Base-by-base conservation (phyloP, 1,139 yeast genomes). In the Taphrina deformans region DNA sequence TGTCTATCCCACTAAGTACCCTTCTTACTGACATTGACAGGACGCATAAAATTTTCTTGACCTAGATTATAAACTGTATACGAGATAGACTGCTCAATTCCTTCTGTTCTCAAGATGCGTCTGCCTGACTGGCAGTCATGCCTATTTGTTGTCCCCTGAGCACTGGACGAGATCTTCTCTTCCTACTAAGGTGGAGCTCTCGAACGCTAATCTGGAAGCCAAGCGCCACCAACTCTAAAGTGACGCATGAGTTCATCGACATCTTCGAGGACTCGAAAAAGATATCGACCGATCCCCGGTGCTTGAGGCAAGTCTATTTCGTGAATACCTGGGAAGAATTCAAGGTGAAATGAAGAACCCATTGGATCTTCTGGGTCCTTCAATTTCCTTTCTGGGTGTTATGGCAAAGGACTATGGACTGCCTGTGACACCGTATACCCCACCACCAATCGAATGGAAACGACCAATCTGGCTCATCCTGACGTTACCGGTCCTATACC, bases 391-490 rank as follows among this genome's bases (percentile, higher is more conserved):
- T 16, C 2, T 51, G 26, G 55, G 55, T 27, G 14, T 7, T 5
- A n/a, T 51, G 2, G 55, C 55, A n/a, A 12, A 38, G n/a, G 41
- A n/a, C 10, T 9, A 29, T 33, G 50, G 50, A 9, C 7, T 55
- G 7, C 61, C 61, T 3, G 61, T 55, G 33, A 55, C 61, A n/a
- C 52, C 51, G 16, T 45, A 55, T 23, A 14, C 61, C 14, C 61
- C 61, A 7, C 61, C 61, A 18, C 35, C 51, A 21, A 55, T 55
- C 27, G 35, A 55, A 21, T 55, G 61, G 61, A 41, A 55, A 14
- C 40, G 61, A 1, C 61, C 61, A 18, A 23, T 45, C 35, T 44
- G 44, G 52, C 31, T 55, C 23, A 55, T 55, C 29, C 7, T 26
- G 41, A 27, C 41, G 18, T 21, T 55, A 29, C 52, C 51, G 31